Conservation (phyloP, 177 flowering plant genomes). For the Tripterygium wilfordii region DNA sequence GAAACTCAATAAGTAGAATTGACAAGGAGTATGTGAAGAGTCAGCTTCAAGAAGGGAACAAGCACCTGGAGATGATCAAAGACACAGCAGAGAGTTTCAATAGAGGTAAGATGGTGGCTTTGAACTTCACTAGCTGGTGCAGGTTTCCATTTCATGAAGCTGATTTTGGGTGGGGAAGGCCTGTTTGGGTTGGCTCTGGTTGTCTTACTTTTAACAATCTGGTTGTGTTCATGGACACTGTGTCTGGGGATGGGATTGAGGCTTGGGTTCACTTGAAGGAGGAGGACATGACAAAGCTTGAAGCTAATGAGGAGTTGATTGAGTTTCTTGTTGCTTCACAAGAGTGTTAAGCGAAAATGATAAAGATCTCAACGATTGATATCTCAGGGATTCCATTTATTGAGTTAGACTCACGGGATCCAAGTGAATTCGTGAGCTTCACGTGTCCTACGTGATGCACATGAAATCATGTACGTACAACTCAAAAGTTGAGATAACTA, state of each 20-base stretch:
- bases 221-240: slow-evolving; percentile 21
- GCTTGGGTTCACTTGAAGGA: slow-evolving; percentile 23
- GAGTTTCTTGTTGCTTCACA: too few relatives aligned
- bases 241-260: slow-evolving; percentile 31
- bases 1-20: slow-evolving; percentile 18
- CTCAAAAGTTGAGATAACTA: too few relatives aligned
- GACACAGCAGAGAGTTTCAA: neutral
- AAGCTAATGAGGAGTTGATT: slow-evolving; percentile 19
- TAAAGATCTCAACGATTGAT: too few relatives aligned
- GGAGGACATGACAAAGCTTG: slow-evolving; percentile 35
- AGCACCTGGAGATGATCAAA: slow-evolving; percentile 1
- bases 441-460: too few relatives aligned
- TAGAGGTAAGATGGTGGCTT: slow-evolving; percentile 2
- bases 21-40: slow-evolving; percentile 11
- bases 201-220: slow-evolving; percentile 17
- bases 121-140: slow-evolving; percentile 16
- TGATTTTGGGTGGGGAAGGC: slow-evolving; percentile 38
- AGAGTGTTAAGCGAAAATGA: too few relatives aligned
- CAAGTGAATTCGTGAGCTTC: too few relatives aligned
- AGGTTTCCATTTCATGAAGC: slow-evolving; percentile 20
- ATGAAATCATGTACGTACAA: too few relatives aligned
- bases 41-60: slow-evolving; percentile 10
- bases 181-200: slow-evolving; percentile 18
- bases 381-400: too few relatives aligned
- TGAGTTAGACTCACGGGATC: too few relatives aligned